Evolutionary conservation across 73 alveolate genomes (phyloP), one percentile per base, ranked within the genome.

Genomic region (Paramecium octaurelia): DNA sequence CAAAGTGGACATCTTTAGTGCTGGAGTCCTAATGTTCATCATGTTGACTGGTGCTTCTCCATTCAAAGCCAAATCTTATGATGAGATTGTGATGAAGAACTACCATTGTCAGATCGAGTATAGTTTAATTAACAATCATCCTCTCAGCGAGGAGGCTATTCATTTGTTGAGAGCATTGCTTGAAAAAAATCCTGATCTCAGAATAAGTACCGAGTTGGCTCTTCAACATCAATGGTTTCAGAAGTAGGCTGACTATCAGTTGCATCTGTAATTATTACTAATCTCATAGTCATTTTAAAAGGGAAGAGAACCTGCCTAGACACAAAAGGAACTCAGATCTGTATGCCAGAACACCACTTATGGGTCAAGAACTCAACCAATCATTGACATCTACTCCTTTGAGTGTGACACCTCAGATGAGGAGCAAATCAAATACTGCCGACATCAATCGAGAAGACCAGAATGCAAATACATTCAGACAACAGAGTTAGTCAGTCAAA

Each of bases 31-130:
- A 1, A 89, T 89, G 94, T 89, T 89, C 40, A 89, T 89, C 1
- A 59, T 89, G 80, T 36, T 89, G 29, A 89, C 92, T 23, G 94
- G 94, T 44, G 42, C 69, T 16, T 69, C 94, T 24, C 94, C 94
- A 1, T 89, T 89, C 46, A 89, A 71, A 21, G 94, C 85, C 7
- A 89, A 89, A 42, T 89, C 94, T 4, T 89, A 89, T 89, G 94
- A 89, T 44, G 94, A 89, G 46, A 89, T 89, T n/a, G 94, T 89
- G 16, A 89, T 89, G 70, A 89, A 89, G 35, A 89, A 89, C 58
- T 89, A 89, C 14, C 54, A 89, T 44, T 89, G 94, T 59, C 20
- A 77, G 40, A 71, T 89, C 18, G 94, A 89, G 24, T 71, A 40
- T 54, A 70, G 42, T 40, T 89, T 70, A 24, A 58, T 70, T 27